phyloP scores from a whole-genome alignment of 352 stramenopile species.

The Pythium insidiosum region DNA sequence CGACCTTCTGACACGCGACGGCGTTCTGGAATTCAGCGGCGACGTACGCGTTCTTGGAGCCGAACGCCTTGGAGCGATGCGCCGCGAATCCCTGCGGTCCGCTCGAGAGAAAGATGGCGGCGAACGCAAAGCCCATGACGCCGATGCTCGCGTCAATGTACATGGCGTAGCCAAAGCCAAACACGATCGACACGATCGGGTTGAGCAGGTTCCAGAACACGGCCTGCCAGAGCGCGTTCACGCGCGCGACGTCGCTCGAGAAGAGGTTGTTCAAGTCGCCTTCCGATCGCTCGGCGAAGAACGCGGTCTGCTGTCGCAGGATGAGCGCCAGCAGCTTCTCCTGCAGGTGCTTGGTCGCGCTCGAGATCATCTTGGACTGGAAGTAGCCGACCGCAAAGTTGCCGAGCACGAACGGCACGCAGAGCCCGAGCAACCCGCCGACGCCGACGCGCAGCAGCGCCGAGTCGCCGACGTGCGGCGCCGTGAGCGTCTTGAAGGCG shows the following conservation, averaged over 20 bases:
- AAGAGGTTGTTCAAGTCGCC: slow-evolving; percentile 87
- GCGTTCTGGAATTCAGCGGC: slow-evolving; percentile 85
- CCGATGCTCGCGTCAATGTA: slow-evolving; percentile 79
- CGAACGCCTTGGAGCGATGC: slow-evolving; percentile 80
- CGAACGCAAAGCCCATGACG: slow-evolving; percentile 80
- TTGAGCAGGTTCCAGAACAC: slow-evolving; percentile 88
- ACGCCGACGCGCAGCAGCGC: slow-evolving; percentile 54
- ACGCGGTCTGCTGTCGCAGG: slow-evolving; percentile 65
- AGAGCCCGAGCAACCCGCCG: slow-evolving; percentile 61
- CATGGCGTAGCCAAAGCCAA: slow-evolving; percentile 78
- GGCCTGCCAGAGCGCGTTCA: slow-evolving; percentile 83
- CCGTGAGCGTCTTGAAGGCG: slow-evolving; percentile 42
- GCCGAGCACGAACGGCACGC: slow-evolving; percentile 81
- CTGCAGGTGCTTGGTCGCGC: slow-evolving; percentile 76
- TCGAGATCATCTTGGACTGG: slow-evolving; percentile 88
- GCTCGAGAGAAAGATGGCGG: slow-evolving; percentile 72
- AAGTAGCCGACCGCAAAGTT: slow-evolving; percentile 84
- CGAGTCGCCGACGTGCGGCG: slow-evolving; percentile 29
- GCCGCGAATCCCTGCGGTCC: slow-evolving; percentile 79
- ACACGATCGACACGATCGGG: slow-evolving; percentile 65
- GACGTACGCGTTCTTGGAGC: slow-evolving; percentile 82
- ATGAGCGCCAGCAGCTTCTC: slow-evolving; percentile 69
- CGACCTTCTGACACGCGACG: slow-evolving; percentile 79
- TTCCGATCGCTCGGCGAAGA: slow-evolving; percentile 80
- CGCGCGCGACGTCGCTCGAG: slow-evolving; percentile 75